These are phyloP conservation scores for Skeletonema tropicum DNA, from an alignment of 108 stramenopile genomes.

Conservation along the genomic window DNA sequence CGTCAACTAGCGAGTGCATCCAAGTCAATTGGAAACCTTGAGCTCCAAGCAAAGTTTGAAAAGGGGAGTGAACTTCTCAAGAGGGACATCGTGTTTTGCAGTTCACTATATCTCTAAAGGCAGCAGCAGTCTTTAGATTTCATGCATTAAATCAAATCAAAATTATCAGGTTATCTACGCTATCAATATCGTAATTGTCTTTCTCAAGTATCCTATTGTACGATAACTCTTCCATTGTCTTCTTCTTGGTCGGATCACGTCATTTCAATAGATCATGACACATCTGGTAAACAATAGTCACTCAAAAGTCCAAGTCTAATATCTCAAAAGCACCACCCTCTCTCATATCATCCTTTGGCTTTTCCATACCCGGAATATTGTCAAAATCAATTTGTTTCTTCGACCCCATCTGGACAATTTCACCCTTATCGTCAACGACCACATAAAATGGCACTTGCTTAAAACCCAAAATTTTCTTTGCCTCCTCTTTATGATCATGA, in stretches of 20 bases:
- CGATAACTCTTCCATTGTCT: neutral
- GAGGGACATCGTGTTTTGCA: slow-evolving; percentile 98
- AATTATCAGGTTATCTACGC: slow-evolving; percentile 3
- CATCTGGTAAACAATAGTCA: neutral
- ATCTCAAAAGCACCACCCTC: slow-evolving; percentile 28
- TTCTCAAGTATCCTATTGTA: neutral
- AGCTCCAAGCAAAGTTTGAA: slow-evolving; percentile 93
- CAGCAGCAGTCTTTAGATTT: neutral
- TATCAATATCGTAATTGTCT: neutral
- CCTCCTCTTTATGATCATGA: slow-evolving; percentile 72
- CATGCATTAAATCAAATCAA: neutral
- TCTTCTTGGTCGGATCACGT: neutral
- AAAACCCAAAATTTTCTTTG: slow-evolving; percentile 79
- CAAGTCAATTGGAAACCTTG: slow-evolving; percentile 93
- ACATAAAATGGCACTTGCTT: slow-evolving; percentile 86
- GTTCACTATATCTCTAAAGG: slow-evolving; percentile 90
- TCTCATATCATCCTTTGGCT: slow-evolving; percentile 8
- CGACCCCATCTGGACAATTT: slow-evolving; percentile 76
- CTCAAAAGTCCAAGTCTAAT: slow-evolving; percentile 44
- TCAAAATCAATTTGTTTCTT: slow-evolving; percentile 75
- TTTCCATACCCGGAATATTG: slow-evolving; percentile 45
- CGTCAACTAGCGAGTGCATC: slow-evolving; percentile 94
- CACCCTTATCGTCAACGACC: slow-evolving; percentile 71
- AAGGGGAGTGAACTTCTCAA: slow-evolving; percentile 93
- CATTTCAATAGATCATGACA: neutral